Conservation (phyloP, 2,329 filamentous ascomycete species). For the Venturia pyrina region DNA sequence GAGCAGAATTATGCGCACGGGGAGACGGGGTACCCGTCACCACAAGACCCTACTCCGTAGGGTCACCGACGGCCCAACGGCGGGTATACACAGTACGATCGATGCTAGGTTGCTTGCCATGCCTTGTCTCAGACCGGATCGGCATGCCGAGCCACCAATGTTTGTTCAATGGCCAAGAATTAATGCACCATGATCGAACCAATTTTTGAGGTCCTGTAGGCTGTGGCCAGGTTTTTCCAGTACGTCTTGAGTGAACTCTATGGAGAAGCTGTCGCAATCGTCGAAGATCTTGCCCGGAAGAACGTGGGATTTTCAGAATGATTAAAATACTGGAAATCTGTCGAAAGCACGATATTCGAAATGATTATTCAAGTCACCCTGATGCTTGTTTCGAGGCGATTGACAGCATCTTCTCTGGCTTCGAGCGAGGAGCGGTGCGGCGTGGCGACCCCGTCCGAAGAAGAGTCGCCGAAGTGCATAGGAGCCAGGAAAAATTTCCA, state of each 20-base stretch:
- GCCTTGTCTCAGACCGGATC: neutral
- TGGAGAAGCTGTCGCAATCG: neutral
- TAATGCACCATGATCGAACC: neutral
- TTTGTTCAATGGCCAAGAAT: neutral
- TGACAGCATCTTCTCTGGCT: no score
- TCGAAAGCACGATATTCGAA: neutral
- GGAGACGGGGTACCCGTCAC: no score
- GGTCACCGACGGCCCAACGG: no score
- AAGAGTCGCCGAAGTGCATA: no score
- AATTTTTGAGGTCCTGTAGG: neutral
- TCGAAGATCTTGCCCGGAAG: neutral
- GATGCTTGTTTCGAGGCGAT: no score
- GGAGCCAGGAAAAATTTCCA: no score
- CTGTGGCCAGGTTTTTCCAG: neutral
- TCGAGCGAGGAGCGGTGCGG: no score
- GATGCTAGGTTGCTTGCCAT: neutral
- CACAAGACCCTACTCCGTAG: no score
- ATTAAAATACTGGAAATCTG: neutral
- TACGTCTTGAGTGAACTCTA: neutral
- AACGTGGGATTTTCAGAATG: neutral
- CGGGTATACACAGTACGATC: no score
- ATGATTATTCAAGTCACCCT: neutral
- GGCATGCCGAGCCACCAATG: neutral
- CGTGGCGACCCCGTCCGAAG: no score
- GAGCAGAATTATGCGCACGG: neutral